Evolutionary conservation across 805 yeast species (phyloP), one percentile per base, ranked within the genome.

Genomic region (Ogataea nitratoaversa): DNA sequence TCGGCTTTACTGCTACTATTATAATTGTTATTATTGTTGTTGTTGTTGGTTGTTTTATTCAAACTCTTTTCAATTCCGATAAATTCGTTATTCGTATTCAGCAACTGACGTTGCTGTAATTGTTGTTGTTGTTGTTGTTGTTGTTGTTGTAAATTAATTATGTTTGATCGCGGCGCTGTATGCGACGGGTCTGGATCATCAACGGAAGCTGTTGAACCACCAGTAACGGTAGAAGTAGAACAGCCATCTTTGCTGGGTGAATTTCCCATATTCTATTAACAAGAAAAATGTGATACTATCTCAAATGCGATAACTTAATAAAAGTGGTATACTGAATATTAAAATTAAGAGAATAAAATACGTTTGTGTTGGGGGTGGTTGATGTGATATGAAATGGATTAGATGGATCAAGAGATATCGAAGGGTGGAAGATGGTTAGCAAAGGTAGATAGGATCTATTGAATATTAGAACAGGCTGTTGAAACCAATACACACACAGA

Each of bases 241-340:
- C 52, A 41, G 41, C 58, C 69, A 64, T 63, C 60, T 52, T 57
- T 61, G 44, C 67, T 63, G 52, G 68, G 68, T 43, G 67, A 59
- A 57, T 64, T 65, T 50, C 65, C 65, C 65, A 60, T 60, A 37
- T 46, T 50, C 41, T 39, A 20, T 25, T 37, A 31, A 20, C 19
- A 13, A 11, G 13, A 30, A 30, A 30, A n/a, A n/a, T n/a, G n/a
- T n/a, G n/a, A n/a, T n/a, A n/a, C n/a, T n/a, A n/a, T n/a, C n/a
- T n/a, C n/a, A n/a, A n/a, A n/a, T n/a, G n/a, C n/a, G n/a, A n/a
- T n/a, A n/a, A n/a, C n/a, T n/a, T n/a, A n/a, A n/a, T n/a, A n/a
- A n/a, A n/a, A n/a, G n/a, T n/a, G n/a, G n/a, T n/a, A n/a, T n/a
- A n/a, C n/a, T n/a, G n/a, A n/a, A n/a, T n/a, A n/a, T n/a, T n/a